Conservation (phyloP, 192 early-diverging fungal species). For the Entomortierella lignicola region DNA sequence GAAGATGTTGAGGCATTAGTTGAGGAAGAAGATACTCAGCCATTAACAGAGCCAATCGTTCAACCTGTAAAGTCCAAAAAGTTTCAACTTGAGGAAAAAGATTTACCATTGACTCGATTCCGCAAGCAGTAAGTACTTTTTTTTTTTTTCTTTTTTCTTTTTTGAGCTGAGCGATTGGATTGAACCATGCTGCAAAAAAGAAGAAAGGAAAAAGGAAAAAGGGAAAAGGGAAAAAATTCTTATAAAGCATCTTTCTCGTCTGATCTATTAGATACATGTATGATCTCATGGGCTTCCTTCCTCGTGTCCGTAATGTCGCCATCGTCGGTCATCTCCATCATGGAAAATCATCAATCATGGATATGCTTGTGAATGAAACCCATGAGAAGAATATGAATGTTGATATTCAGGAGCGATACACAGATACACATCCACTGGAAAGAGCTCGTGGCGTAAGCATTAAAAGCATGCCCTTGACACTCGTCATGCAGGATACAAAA, state of each 20-base stretch:
- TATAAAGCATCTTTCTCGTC: conserved; percentile 2
- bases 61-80: conserved; percentile 89
- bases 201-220: too few species aligned
- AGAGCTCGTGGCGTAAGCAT: conserved; percentile 89
- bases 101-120: conserved; percentile 86
- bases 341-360: conserved; percentile 95
- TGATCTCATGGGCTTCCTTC: conserved; percentile 83
- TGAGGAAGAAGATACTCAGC: conserved; percentile 94
- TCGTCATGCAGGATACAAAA: conserved; percentile 89
- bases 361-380: conserved; percentile 91
- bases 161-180: not conserved
- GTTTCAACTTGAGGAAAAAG: conserved; percentile 87
- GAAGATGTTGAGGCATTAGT: conserved; percentile 94
- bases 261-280: conserved; percentile 72
- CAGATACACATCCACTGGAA: conserved; percentile 93
- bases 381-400: conserved; percentile 69
- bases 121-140: conserved; percentile 79
- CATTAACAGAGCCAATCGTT: conserved; percentile 93
- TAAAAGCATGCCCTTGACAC: conserved; percentile 93
- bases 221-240: too few species aligned
- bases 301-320: conserved; percentile 88
- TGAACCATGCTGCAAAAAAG: not conserved
- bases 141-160: too few species aligned
- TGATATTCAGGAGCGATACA: conserved; percentile 76
- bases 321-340: conserved; percentile 97